Conservation (phyloP, 306 rosid genomes). For the Hippophae tibetana region DNA sequence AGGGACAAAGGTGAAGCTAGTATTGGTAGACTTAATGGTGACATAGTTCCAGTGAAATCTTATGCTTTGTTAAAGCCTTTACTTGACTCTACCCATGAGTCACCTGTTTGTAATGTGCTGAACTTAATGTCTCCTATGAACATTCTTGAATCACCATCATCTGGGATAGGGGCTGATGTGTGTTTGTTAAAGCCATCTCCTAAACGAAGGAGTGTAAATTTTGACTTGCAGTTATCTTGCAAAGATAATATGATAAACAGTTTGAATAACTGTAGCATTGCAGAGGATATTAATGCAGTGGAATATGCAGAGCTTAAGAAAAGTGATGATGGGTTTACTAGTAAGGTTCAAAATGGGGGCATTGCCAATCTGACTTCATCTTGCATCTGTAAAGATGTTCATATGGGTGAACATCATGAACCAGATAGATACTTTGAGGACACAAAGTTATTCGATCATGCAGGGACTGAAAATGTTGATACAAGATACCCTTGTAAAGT, state of each 20-base stretch:
- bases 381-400: slow-evolving; percentile 6
- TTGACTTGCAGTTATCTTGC: slow-evolving; percentile 10
- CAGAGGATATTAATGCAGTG: slow-evolving; percentile 4
- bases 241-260: slow-evolving; percentile 1
- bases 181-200: slow-evolving; percentile 13
- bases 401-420: slow-evolving; percentile 14
- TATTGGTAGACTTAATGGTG: background rate
- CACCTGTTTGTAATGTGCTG: slow-evolving; percentile 17
- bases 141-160: slow-evolving; percentile 11
- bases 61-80: slow-evolving; percentile 8
- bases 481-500: slow-evolving; percentile 12
- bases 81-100: slow-evolving; percentile 21
- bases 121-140: slow-evolving; percentile 14
- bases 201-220: slow-evolving; percentile 4
- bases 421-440: slow-evolving; percentile 8
- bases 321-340: slow-evolving; percentile 3
- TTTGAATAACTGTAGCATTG: slow-evolving; percentile 1
- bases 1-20: slow-evolving; percentile 6
- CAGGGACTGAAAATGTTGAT: slow-evolving; percentile 14
- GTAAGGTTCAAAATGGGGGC: slow-evolving; percentile 16
- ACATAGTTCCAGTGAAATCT: slow-evolving; percentile 10
- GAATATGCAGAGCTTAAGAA: slow-evolving; percentile 6
- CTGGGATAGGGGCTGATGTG: background rate
- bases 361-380: background rate
- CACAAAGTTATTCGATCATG: slow-evolving; percentile 11